Conservation (phyloP, 371 early-diverging fungal species). For the Lichtheimia corymbifera region DNA sequence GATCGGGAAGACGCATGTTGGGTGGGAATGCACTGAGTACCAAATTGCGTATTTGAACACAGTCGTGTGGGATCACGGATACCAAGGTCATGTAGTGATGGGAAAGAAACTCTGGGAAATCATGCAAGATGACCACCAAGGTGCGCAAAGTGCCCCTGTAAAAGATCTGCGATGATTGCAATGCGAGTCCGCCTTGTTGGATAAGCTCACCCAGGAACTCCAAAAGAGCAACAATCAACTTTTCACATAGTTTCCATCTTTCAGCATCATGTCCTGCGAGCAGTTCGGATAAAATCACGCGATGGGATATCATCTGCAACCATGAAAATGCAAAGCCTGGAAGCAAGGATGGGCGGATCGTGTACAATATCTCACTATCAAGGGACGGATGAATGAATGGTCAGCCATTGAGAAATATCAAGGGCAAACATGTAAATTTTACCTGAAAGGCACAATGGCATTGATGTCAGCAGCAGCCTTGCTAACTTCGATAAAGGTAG, state of each 20-base stretch:
- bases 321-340: slow-evolving; percentile 97
- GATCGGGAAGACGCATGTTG: slow-evolving; percentile 93
- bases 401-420: background rate
- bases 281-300: slow-evolving; percentile 86
- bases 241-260: slow-evolving; percentile 84
- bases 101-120: slow-evolving; percentile 96
- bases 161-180: slow-evolving; percentile 73
- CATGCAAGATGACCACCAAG: slow-evolving; percentile 90
- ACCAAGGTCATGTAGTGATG: slow-evolving; percentile 87
- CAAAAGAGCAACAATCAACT: slow-evolving; percentile 78
- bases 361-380: slow-evolving; percentile 80
- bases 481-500: slow-evolving; percentile 81
- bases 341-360: slow-evolving; percentile 80
- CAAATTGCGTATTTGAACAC: slow-evolving; percentile 94
- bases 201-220: slow-evolving; percentile 88
- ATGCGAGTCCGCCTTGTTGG: slow-evolving; percentile 54
- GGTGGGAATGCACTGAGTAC: slow-evolving; percentile 94
- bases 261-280: slow-evolving; percentile 47
- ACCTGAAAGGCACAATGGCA: slow-evolving; percentile 36
- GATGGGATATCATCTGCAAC: slow-evolving; percentile 91
- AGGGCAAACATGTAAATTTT: background rate
- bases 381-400: too few relatives aligned
- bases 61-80: slow-evolving; percentile 86
- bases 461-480: slow-evolving; percentile 40
- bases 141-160: slow-evolving; percentile 91